These are phyloP conservation scores for Pisolithus sp. DNA, from an alignment of 768 basidiomycete genomes.

Conservation along the genomic window DNA sequence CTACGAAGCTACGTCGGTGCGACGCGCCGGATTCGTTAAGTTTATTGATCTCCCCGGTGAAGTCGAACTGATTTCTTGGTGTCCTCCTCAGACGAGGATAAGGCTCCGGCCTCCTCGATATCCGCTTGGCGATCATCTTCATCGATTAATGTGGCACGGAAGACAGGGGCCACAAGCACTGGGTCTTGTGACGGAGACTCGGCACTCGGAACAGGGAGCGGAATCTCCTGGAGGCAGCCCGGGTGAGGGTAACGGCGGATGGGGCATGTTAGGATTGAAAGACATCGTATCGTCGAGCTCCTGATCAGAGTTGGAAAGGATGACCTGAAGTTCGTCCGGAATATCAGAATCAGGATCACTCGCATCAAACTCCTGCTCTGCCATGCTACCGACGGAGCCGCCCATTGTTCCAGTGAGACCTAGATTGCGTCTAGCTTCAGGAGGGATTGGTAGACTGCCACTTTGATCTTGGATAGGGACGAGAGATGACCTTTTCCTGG, in stretches of 20 bases:
- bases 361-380: conserved; percentile 40
- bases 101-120: conserved; percentile 31
- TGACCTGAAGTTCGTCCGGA: conserved; percentile 67
- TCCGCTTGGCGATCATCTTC: conserved; percentile 37
- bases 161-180: conserved; percentile 29
- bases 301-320: conserved; percentile 42
- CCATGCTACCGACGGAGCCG: conserved; percentile 45
- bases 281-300: conserved; percentile 39
- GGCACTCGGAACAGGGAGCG: conserved; percentile 27
- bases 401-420: conserved; percentile 68
- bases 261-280: conserved; percentile 9
- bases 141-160: conserved; percentile 41
- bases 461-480: conserved; percentile 14
- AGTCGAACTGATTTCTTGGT: conserved; percentile 81
- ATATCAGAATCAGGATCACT: conserved; percentile 74
- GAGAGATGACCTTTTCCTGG: conserved; percentile 21
- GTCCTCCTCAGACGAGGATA: conserved; percentile 50
- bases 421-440: conserved; percentile 48
- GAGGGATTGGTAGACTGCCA: conserved; percentile 35
- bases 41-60: conserved; percentile 69
- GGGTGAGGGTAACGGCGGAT: conserved; percentile 26
- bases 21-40: conserved; percentile 66
- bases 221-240: conserved; percentile 38
- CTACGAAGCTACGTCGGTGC: conserved; percentile 70
- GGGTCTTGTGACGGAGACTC: conserved; percentile 5